These are phyloP conservation scores for Cubamyces sp. DNA, from an alignment of 768 basidiomycete genomes.

Conservation along the genomic window DNA sequence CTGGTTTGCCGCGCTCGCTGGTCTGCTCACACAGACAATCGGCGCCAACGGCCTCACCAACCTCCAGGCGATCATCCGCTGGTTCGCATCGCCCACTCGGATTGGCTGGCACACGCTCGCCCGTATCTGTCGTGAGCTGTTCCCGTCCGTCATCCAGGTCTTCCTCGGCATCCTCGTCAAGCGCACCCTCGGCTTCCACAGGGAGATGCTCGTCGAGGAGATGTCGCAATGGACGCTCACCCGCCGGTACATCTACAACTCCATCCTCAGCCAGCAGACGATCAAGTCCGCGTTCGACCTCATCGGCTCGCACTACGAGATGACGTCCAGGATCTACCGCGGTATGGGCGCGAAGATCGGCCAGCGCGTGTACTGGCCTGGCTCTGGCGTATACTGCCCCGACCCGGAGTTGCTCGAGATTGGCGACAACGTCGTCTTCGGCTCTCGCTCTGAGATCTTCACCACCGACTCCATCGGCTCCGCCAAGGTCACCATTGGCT, in stretches of 20 bases:
- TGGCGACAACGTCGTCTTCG: slow-evolving; percentile 54
- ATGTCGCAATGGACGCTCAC: slow-evolving; percentile 38
- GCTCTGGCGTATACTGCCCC: slow-evolving; percentile 47
- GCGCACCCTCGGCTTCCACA: slow-evolving; percentile 45
- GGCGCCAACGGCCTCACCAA: slow-evolving; percentile 38
- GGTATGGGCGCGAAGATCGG: slow-evolving; percentile 57
- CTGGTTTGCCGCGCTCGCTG: slow-evolving; percentile 45
- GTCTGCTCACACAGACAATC: slow-evolving; percentile 42
- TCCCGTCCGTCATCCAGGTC: slow-evolving; percentile 44
- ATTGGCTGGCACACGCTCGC: slow-evolving; percentile 45
- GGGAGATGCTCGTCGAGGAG: slow-evolving; percentile 31
- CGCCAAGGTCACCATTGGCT: slow-evolving; percentile 44
- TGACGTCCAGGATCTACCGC: slow-evolving; percentile 49
- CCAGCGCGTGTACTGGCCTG: slow-evolving; percentile 52
- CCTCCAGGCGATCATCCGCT: slow-evolving; percentile 46
- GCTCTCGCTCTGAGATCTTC: slow-evolving; percentile 48
- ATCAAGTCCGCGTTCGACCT: slow-evolving; percentile 45
- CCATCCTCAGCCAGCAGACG: slow-evolving; percentile 41
- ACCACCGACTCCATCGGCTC: slow-evolving; percentile 49
- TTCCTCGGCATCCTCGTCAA: slow-evolving; percentile 46
- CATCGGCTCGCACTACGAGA: slow-evolving; percentile 51
- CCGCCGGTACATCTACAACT: slow-evolving; percentile 44
- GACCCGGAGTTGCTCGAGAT: slow-evolving; percentile 54
- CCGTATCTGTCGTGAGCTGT: slow-evolving; percentile 42
- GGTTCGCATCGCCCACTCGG: slow-evolving; percentile 46